phyloP scores from a whole-genome alignment of 2,329 filamentous ascomycete species.

The Venturia effusa region DNA sequence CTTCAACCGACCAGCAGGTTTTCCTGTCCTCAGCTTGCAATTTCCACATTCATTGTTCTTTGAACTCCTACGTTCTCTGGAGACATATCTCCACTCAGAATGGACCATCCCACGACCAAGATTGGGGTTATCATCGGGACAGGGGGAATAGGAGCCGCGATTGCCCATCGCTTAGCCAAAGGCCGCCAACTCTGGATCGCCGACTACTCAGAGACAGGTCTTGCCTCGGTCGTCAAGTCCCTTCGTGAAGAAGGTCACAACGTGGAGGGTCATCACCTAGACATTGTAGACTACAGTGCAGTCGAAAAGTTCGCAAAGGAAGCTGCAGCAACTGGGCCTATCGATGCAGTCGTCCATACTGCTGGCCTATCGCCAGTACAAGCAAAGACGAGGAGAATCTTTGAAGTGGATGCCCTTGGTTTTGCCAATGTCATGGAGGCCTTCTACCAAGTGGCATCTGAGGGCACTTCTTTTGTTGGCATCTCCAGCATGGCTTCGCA shows the following conservation, averaged over 20 bases:
- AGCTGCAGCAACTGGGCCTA: not conserved
- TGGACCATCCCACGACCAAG: not conserved
- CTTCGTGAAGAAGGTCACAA: not conserved
- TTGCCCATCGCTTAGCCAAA: not conserved
- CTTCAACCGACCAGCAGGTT: no score
- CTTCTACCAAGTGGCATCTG: not conserved
- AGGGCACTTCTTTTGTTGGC: not conserved
- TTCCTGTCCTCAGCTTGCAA: no score
- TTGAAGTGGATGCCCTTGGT: not conserved
- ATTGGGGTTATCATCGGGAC: not conserved
- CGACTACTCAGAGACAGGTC: not conserved
- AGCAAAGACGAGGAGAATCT: not conserved
- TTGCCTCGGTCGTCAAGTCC: not conserved
- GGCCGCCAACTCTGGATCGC: not conserved
- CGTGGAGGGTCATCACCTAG: not conserved
- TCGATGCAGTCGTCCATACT: not conserved
- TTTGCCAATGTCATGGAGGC: not conserved
- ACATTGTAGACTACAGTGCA: not conserved
- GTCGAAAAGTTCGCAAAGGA: not conserved
- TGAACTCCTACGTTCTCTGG: not conserved
- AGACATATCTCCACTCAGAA: not conserved
- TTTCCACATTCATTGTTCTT: no score
- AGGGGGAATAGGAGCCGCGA: not conserved
- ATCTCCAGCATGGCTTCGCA: not conserved
- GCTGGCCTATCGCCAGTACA: not conserved